These are phyloP conservation scores for Dichotomopilus funicola DNA, from an alignment of 2,329 filamentous ascomycete genomes.

Conservation along the genomic window DNA sequence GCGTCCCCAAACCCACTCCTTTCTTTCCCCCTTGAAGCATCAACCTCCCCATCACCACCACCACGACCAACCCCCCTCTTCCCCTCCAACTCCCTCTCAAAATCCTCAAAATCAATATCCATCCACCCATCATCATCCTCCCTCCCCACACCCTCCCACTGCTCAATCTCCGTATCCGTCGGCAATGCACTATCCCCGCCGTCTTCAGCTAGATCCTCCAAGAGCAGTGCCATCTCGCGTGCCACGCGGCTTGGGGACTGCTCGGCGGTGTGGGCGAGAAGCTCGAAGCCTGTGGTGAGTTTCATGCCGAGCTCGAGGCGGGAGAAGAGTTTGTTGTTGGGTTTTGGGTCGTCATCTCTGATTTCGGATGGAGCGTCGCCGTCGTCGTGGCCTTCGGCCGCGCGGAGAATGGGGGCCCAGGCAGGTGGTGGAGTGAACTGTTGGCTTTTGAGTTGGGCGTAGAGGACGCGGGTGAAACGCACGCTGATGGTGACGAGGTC, in stretches of 20 bases:
- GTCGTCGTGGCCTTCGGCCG: slow-evolving; percentile 22
- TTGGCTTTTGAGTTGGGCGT: slow-evolving; percentile 84
- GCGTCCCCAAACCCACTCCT: slow-evolving; percentile 54
- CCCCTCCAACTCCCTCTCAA: slow-evolving; percentile 70
- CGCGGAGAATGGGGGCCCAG: slow-evolving; percentile 38
- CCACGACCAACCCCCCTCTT: slow-evolving; percentile 35
- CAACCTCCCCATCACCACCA: background rate
- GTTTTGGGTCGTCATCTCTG: background rate
- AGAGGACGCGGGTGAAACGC: slow-evolving; percentile 81
- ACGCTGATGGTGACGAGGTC: slow-evolving; percentile 77
- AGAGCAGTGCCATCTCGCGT: slow-evolving; percentile 67
- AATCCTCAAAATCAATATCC: slow-evolving; percentile 83
- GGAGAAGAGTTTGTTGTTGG: slow-evolving; percentile 25
- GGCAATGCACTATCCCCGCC: slow-evolving; percentile 60
- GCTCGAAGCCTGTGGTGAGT: slow-evolving; percentile 82
- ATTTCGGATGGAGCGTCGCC: background rate
- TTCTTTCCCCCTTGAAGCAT: background rate
- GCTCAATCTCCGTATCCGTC: slow-evolving; percentile 61
- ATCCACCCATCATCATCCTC: slow-evolving; percentile 88
- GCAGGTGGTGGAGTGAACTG: slow-evolving; percentile 59
- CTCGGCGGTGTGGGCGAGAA: slow-evolving; percentile 64
- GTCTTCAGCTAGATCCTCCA: slow-evolving; percentile 69
- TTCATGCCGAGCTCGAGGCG: slow-evolving; percentile 78
- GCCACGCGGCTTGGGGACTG: slow-evolving; percentile 62
- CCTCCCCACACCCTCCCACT: slow-evolving; percentile 56